Evolutionary conservation across 805 yeast species (phyloP).

Genomic region (Barnettozyma wickerhamii): DNA sequence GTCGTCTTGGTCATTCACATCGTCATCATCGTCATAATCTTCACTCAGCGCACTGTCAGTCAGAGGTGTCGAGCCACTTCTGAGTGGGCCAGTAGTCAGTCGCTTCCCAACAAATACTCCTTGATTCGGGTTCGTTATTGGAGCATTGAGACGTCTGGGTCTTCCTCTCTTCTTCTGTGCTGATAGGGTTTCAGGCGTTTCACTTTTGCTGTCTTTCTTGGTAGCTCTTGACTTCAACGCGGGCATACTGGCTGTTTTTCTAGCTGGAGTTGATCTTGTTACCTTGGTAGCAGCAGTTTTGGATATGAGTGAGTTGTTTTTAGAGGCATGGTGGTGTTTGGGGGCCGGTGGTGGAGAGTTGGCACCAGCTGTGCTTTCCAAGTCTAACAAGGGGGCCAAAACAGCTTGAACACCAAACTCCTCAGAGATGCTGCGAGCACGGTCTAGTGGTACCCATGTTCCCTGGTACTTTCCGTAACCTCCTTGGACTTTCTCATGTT

Average conservation of each 20-base stretch:
- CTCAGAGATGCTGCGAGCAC: slow-evolving; percentile 65
- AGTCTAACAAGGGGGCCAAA: slow-evolving; percentile 64
- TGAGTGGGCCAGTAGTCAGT: neutral
- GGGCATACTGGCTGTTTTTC: slow-evolving; percentile 25
- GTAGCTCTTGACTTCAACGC: slow-evolving; percentile 1
- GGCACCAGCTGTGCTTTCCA: slow-evolving; percentile 45
- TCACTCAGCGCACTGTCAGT: slow-evolving; percentile 9
- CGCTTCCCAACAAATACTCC: slow-evolving; percentile 23
- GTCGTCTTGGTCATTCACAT: too few relatives aligned
- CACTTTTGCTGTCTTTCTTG: neutral
- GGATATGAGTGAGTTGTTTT: slow-evolving; percentile 17
- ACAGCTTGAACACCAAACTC: slow-evolving; percentile 60
- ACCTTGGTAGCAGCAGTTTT: slow-evolving; percentile 11
- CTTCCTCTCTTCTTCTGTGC: slow-evolving; percentile 24
- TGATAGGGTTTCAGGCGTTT: neutral
- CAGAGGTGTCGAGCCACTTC: slow-evolving; percentile 4
- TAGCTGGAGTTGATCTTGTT: slow-evolving; percentile 15
- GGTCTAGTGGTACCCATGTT: slow-evolving; percentile 87
- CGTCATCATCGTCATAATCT: slow-evolving; percentile 11
- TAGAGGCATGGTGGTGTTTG: slow-evolving; percentile 61
- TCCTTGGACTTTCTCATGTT: slow-evolving; percentile 93
- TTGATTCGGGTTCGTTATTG: slow-evolving; percentile 19
- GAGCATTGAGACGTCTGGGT: slow-evolving; percentile 19
- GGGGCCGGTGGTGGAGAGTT: slow-evolving; percentile 57
- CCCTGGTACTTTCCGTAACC: slow-evolving; percentile 98